Evolutionary conservation across 1,284 basidiomycete species (phyloP).

Genomic region (Austroboletus olivaceoglutinosus): DNA sequence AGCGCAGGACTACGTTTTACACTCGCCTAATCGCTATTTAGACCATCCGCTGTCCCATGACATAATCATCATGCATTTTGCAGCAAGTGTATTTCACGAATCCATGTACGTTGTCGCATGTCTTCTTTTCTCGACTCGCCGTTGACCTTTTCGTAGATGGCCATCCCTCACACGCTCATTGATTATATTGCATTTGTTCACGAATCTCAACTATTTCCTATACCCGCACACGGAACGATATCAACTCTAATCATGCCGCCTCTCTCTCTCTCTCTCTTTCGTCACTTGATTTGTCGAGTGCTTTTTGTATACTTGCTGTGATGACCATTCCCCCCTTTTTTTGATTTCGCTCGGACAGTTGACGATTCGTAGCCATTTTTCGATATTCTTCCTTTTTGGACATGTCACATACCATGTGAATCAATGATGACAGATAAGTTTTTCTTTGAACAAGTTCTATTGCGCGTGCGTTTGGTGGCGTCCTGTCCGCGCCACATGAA

Average conservation of each 20-base stretch:
- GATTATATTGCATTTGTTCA: constrained; percentile 22
- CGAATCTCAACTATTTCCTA: constrained; percentile 17
- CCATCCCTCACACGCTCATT: constrained; percentile 30
- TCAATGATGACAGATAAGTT: not conserved
- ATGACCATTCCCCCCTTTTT: not conserved
- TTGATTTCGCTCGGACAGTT: not conserved
- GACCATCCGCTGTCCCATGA: constrained; percentile 15
- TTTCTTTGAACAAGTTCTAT: not conserved
- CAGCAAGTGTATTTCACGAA: constrained; percentile 31
- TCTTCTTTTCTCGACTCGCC: not conserved
- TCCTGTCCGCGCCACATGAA: too few species aligned
- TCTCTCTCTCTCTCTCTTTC: not conserved
- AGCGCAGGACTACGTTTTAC: constrained; percentile 27
- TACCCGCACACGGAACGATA: constrained; percentile 29
- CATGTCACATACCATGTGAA: constrained; percentile 2
- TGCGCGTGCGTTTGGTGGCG: not conserved
- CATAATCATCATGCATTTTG: constrained; percentile 29
- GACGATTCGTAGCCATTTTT: not conserved
- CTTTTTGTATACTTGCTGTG: not conserved
- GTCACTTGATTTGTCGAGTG: not conserved
- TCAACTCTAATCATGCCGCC: constrained; percentile 6
- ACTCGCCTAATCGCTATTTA: constrained; percentile 27
- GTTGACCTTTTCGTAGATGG: constrained; percentile 24
- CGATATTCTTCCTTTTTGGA: not conserved
- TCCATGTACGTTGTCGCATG: constrained; percentile 18